These are phyloP conservation scores for Elsinoe batatas DNA, from an alignment of 2,329 filamentous ascomycete species.

Conservation along the genomic window DNA sequence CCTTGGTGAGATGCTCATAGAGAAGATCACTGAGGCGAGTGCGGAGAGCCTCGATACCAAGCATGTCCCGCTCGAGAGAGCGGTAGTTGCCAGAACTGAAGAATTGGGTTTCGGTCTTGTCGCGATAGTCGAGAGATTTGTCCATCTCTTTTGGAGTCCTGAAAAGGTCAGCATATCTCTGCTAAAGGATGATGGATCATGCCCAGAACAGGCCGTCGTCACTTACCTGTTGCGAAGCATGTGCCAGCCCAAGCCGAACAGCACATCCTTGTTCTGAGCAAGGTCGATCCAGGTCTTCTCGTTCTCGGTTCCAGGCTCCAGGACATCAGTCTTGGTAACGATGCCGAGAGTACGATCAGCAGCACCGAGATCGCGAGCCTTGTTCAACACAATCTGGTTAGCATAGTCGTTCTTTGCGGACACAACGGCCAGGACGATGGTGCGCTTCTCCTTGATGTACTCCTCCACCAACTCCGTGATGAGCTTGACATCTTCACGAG, in stretches of 20 bases:
- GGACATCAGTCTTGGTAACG: conserved; percentile 47
- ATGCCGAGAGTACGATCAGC: conserved; percentile 49
- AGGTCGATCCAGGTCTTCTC: conserved; percentile 34
- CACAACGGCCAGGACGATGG: conserved; percentile 38
- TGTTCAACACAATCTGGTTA: conserved; percentile 48
- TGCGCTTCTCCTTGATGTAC: conserved; percentile 51
- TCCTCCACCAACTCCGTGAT: conserved; percentile 31
- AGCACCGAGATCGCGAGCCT: conserved; percentile 26
- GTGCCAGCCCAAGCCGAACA: conserved; percentile 43
- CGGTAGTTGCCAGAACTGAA: conserved; percentile 26
- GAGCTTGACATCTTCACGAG: conserved; percentile 25
- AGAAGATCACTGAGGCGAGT: conserved; percentile 44
- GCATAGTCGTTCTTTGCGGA: conserved; percentile 39
- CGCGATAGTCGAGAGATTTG: conserved; percentile 31
- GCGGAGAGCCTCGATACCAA: conserved; percentile 43
- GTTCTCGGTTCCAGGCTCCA: conserved; percentile 30
- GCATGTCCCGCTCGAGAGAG: conserved; percentile 20
- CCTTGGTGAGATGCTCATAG: conserved; percentile 26
- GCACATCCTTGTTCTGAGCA: conserved; percentile 31
- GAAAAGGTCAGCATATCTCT: neutral
- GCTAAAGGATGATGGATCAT: neutral
- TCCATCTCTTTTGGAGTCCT: conserved; percentile 25
- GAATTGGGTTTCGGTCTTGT: conserved; percentile 29
- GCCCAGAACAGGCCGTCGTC: too few species aligned
- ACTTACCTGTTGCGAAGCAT: conserved; percentile 40